These are phyloP conservation scores for Pholiota conissans DNA, from an alignment of 768 basidiomycete species.

Conservation along the genomic window DNA sequence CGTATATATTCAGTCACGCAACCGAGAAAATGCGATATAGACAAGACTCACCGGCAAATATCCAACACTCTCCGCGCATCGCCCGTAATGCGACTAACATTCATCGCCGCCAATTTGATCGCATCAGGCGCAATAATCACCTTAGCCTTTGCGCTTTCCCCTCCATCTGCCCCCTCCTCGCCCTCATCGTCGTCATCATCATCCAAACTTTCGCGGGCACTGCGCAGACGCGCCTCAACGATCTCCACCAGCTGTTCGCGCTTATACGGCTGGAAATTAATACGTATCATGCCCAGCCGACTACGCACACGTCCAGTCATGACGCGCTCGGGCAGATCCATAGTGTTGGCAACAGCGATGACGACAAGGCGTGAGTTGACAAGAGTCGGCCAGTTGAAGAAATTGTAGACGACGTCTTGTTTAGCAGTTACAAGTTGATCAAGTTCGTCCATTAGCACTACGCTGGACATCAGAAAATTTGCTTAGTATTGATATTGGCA, in stretches of 20 bases:
- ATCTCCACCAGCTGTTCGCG: constrained; percentile 80
- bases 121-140: constrained; percentile 67
- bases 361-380: constrained; percentile 88
- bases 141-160: no score
- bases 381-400: constrained; percentile 99
- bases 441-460: constrained; percentile 97
- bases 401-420: constrained; percentile 98
- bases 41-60: constrained; percentile 69
- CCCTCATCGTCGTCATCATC: constrained; percentile 44
- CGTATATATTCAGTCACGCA: neutral
- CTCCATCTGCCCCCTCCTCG: constrained; percentile 37
- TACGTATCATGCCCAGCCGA: constrained; percentile 87
- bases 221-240: constrained; percentile 76
- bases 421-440: constrained; percentile 96
- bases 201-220: constrained; percentile 52
- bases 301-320: constrained; percentile 92
- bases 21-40: neutral
- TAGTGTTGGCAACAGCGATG: constrained; percentile 96
- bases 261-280: constrained; percentile 90
- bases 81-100: constrained; percentile 74
- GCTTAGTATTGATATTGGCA: constrained; percentile 1
- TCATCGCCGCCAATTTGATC: constrained; percentile 81
- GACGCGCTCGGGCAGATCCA: constrained; percentile 94
- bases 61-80: constrained; percentile 94
- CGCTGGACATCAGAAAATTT: constrained; percentile 49